Evolutionary conservation across 2,329 filamentous ascomycete genomes (phyloP).

Genomic region (Cladophialophora carrionii): DNA sequence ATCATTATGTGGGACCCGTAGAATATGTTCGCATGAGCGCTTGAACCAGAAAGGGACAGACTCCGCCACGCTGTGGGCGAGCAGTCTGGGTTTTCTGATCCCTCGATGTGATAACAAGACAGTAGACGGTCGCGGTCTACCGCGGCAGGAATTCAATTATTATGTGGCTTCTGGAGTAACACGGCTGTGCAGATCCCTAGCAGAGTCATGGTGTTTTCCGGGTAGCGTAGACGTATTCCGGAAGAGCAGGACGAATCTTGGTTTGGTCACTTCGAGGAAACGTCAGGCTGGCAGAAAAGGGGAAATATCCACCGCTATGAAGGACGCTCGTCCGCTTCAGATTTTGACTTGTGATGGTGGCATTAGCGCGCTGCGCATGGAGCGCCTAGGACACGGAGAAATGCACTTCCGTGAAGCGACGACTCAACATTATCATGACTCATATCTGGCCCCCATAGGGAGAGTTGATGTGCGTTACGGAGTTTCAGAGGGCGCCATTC

Average conservation of each 20-base stretch:
- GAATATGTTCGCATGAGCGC: constrained; percentile 28
- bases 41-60: constrained; percentile 2
- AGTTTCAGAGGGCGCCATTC: too few species aligned
- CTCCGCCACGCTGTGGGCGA: too few species aligned
- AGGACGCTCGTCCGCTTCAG: neutral
- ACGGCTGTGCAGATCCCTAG: neutral
- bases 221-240: neutral
- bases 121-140: too few species aligned
- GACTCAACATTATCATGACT: neutral
- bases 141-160: neutral
- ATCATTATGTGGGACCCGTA: constrained; percentile 44
- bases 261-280: neutral
- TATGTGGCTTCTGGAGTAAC: neutral
- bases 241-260: neutral
- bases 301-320: neutral
- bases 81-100: neutral
- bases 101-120: neutral
- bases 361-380: neutral
- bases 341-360: neutral
- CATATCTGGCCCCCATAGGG: neutral
- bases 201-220: neutral
- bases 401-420: neutral
- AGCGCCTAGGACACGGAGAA: neutral
- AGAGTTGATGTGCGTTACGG: neutral
- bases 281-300: neutral